Evolutionary conservation across 1,284 basidiomycete genomes (phyloP).

Genomic region (Ceratobasidium sp.): DNA sequence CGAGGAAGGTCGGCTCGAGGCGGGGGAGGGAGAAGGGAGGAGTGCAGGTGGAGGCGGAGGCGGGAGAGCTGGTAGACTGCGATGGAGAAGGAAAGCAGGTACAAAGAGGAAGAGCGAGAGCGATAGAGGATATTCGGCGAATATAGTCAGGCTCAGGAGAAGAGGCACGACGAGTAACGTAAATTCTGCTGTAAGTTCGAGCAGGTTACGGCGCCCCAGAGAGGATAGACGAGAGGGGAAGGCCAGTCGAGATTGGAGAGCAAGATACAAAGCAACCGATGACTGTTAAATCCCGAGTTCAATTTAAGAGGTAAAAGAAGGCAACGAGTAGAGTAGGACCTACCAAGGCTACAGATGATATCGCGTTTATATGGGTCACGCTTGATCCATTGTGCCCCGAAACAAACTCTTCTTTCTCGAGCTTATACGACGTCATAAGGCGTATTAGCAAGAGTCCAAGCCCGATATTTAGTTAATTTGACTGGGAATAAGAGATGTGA

Average conservation of each 20-base stretch:
- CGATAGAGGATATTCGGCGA: conserved; percentile 66
- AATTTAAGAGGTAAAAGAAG: conserved; percentile 26
- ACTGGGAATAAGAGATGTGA: background rate
- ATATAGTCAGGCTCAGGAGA: conserved; percentile 80
- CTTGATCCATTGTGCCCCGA: conserved; percentile 82
- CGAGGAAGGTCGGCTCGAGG: conserved; percentile 59
- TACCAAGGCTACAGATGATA: conserved; percentile 79
- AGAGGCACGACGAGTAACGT: conserved; percentile 76
- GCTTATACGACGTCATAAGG: conserved; percentile 68
- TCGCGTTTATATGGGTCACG: conserved; percentile 76
- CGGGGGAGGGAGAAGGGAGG: conserved; percentile 53
- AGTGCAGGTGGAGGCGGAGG: conserved; percentile 23
- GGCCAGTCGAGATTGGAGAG: conserved; percentile 61
- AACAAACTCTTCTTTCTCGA: conserved; percentile 88
- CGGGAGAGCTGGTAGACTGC: conserved; percentile 18
- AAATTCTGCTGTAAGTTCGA: conserved; percentile 62
- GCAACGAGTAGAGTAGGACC: conserved; percentile 54
- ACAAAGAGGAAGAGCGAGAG: conserved; percentile 66
- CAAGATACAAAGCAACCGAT: conserved; percentile 75
- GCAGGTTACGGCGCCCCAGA: conserved; percentile 52
- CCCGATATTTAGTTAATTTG: background rate
- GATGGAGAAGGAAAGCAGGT: conserved; percentile 56
- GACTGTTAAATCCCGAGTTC: conserved; percentile 59
- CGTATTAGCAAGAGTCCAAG: background rate
- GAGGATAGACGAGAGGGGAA: conserved; percentile 38